Conservation (phyloP, 495 filamentous ascomycete species). For the Daldinia grandis region DNA sequence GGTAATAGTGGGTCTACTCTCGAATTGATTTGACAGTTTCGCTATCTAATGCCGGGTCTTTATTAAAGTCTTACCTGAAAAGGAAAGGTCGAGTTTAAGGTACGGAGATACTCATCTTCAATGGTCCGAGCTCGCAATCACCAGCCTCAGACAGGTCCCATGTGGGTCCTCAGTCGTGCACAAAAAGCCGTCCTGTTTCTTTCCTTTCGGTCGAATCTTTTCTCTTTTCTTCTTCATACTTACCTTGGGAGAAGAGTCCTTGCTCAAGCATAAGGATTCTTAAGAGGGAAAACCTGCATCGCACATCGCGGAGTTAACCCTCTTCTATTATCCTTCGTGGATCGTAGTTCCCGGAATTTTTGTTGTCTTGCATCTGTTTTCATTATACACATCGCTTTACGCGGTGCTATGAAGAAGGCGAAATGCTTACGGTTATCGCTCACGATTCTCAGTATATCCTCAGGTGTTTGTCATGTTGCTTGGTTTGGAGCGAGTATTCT, state of each 20-base stretch:
- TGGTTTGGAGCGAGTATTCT: too few relatives aligned
- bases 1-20: background rate
- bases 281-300: conserved; percentile 76
- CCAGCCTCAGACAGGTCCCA: conserved; percentile 13
- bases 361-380: conserved; percentile 59
- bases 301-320: conserved; percentile 75
- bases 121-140: conserved; percentile 32
- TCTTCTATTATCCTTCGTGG: conserved; percentile 73
- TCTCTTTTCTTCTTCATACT: conserved; percentile 56
- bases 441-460: too few relatives aligned
- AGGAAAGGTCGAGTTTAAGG: background rate
- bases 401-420: conserved; percentile 39
- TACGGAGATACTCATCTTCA: background rate
- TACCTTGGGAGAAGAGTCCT: conserved; percentile 73
- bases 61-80: background rate
- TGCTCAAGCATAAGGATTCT: conserved; percentile 68
- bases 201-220: conserved; percentile 43
- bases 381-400: conserved; percentile 35
- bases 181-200: conserved; percentile 36
- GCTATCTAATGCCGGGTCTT: background rate
- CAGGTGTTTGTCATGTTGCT: too few relatives aligned
- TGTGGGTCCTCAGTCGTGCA: conserved; percentile 8
- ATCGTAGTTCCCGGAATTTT: conserved; percentile 76
- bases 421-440: conserved; percentile 15
- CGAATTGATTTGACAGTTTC: background rate